Base-by-base conservation (phyloP, 78 protist species). In the slime mould (Dictyostelium discoideum) region DNA sequence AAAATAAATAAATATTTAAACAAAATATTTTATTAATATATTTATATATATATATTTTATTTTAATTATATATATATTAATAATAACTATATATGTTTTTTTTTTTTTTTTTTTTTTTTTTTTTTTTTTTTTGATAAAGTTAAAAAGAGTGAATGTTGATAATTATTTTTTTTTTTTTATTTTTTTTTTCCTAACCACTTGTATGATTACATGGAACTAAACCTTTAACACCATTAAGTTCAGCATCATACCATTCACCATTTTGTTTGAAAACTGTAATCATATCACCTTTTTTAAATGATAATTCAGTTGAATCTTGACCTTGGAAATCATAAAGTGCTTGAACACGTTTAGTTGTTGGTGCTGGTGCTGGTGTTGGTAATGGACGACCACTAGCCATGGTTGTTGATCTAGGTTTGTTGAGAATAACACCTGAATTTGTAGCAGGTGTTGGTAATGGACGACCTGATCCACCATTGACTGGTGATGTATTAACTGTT, bases 161-260 rank as follows among this genome's bases (percentile, higher is more conserved):
- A n/a, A n/a, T 48, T 3, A 11, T 37, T 83, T 60, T 46, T n/a
- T 11, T 80, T 46, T 24, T 37, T 80, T 11, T 65, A 22, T 42
- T 86, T 14, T 26, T 18, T 37, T 46, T 48, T 69, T 18, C 79
- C n/a, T 79, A 80, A 8, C 80, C 67, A 24, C 72, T 79, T 24
- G 81, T 18, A 77, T 86, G 60, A 60, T 87, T 87, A 3, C 10
- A n/a, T 69, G 94, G 94, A 26, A 82, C 74, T 32, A 37, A 54
- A 90, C 94, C 94, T 48, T 72, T 80, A 22, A 22, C 24, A 50
- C 94, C 94, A 82, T 82, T 40, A 29, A 82, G 57, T 54, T 90
- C 94, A 39, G 77, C 94, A 22, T 90, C 74, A 48, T 42, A 82
- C 94, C 94, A 90, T 63, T 90, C 94, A 72, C 94, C 94, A 72